Evolutionary conservation across 768 basidiomycete species (phyloP).

Genomic region (Cubamyces lactineus): DNA sequence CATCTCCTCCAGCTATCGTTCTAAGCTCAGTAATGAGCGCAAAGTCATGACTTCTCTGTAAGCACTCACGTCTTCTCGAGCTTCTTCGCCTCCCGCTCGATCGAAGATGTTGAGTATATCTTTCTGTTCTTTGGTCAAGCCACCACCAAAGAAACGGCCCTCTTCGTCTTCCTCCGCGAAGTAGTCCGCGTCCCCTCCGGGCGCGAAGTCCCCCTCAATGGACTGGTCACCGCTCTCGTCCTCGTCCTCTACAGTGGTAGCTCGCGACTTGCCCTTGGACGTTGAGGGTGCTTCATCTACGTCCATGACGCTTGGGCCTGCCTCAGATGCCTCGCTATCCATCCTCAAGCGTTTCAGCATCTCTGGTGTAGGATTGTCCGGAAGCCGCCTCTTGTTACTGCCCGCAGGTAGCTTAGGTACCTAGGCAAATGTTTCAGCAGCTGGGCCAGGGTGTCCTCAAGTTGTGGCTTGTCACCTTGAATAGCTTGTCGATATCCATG

Average conservation of each 20-base stretch:
- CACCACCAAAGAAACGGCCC: slow-evolving; percentile 92
- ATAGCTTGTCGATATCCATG: slow-evolving; percentile 56
- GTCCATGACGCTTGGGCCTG: slow-evolving; percentile 13
- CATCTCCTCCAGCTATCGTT: slow-evolving; percentile 61
- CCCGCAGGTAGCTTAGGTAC: slow-evolving; percentile 68
- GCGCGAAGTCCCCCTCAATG: slow-evolving; percentile 60
- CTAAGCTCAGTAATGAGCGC: slow-evolving; percentile 25
- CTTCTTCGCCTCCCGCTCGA: slow-evolving; percentile 61
- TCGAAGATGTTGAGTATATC: slow-evolving; percentile 97
- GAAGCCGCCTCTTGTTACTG: slow-evolving; percentile 73
- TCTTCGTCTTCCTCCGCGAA: slow-evolving; percentile 91
- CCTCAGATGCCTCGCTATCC: slow-evolving; percentile 40
- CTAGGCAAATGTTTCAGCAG: slow-evolving; percentile 38
- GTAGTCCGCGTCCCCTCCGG: slow-evolving; percentile 89
- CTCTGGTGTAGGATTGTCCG: slow-evolving; percentile 78
- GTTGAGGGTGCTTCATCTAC: slow-evolving; percentile 13
- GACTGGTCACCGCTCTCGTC: slow-evolving; percentile 47
- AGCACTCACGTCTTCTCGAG: slow-evolving; percentile 63
- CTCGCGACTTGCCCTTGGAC: slow-evolving; percentile 42
- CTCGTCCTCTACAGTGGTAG: slow-evolving; percentile 64
- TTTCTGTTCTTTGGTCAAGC: slow-evolving; percentile 90
- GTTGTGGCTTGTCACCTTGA: slow-evolving; percentile 40
- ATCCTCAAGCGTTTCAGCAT: slow-evolving; percentile 79
- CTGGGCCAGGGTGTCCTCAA: neutral
- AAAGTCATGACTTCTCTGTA: neutral